A percentile compares a stretch with the other conserved stretches of the same genome.
These are phyloP conservation scores for Penicillium coprophilum DNA, from an alignment of 495 filamentous ascomycete genomes.

Conservation along the genomic window DNA sequence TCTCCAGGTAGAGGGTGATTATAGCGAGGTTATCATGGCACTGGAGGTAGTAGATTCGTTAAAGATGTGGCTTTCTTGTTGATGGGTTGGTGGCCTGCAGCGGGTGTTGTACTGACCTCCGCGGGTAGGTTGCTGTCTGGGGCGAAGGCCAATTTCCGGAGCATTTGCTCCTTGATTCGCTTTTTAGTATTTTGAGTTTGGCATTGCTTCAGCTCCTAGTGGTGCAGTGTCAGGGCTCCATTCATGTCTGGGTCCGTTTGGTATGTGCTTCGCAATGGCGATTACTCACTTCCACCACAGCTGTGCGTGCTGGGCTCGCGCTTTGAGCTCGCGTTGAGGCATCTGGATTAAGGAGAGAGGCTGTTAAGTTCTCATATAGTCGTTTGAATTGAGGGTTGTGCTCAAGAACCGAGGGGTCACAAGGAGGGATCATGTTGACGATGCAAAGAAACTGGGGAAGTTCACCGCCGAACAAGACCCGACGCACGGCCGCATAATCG, in stretches of 20 bases:
- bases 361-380: constrained; percentile 61
- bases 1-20: constrained; percentile 42
- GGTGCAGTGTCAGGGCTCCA: background rate
- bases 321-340: constrained; percentile 59
- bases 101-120: constrained; percentile 27
- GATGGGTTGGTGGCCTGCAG: background rate
- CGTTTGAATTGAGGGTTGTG: constrained; percentile 64
- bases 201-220: constrained; percentile 42
- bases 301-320: constrained; percentile 52
- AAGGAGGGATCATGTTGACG: constrained; percentile 61
- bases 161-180: constrained; percentile 36
- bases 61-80: background rate
- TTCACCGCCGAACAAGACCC: constrained; percentile 26
- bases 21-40: constrained; percentile 39
- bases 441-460: constrained; percentile 13
- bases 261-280: background rate
- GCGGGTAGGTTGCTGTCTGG: constrained; percentile 34
- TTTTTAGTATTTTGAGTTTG: constrained; percentile 37
- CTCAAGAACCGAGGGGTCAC: constrained; percentile 60
- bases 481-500: background rate
- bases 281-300: constrained; percentile 50
- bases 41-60: constrained; percentile 15
- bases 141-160: constrained; percentile 38
- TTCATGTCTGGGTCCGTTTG: background rate
- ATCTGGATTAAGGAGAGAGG: constrained; percentile 57